phyloP scores from a whole-genome alignment of 192 early-diverging fungal genomes.

The Diversispora epigaea region DNA sequence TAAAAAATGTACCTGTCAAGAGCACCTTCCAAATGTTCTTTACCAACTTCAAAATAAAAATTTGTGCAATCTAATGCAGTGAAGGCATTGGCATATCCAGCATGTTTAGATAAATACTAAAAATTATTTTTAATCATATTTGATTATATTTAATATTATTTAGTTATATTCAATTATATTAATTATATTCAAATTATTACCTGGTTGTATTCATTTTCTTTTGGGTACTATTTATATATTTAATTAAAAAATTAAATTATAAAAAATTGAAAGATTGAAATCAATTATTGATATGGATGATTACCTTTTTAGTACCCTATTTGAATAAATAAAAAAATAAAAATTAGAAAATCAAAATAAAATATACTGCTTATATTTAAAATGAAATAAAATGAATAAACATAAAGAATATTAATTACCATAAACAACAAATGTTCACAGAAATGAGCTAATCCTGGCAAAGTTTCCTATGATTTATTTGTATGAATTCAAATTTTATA shows the following conservation, averaged over 20 bases:
- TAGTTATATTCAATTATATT: not conserved
- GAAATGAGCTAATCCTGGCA: slow-evolving; percentile 69
- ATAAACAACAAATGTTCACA: slow-evolving; percentile 69
- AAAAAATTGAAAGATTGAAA: not conserved
- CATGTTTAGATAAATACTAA: slow-evolving; percentile 48
- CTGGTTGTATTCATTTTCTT: slow-evolving; percentile 60
- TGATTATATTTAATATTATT: not conserved
- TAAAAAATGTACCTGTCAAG: slow-evolving; percentile 41
- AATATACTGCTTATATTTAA: too few species aligned
- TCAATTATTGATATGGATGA: not conserved
- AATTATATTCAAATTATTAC: not conserved
- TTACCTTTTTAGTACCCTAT: slow-evolving; percentile 19
- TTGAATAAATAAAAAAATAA: too few species aligned
- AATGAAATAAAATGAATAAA: not conserved
- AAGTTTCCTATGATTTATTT: slow-evolving; percentile 41
- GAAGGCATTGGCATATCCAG: slow-evolving; percentile 53
- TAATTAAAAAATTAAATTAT: not conserved
- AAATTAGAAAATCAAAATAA: not conserved
- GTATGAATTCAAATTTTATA: too few species aligned
- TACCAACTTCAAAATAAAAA: slow-evolving; percentile 57
- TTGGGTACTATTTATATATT: slow-evolving; percentile 57
- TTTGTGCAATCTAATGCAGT: slow-evolving; percentile 50
- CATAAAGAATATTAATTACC: slow-evolving; percentile 41
- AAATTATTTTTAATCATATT: not conserved
- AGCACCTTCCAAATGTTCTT: slow-evolving; percentile 49